These are phyloP conservation scores for Ceratocystis variospora DNA, from an alignment of 2,329 filamentous ascomycete genomes.

Conservation along the genomic window DNA sequence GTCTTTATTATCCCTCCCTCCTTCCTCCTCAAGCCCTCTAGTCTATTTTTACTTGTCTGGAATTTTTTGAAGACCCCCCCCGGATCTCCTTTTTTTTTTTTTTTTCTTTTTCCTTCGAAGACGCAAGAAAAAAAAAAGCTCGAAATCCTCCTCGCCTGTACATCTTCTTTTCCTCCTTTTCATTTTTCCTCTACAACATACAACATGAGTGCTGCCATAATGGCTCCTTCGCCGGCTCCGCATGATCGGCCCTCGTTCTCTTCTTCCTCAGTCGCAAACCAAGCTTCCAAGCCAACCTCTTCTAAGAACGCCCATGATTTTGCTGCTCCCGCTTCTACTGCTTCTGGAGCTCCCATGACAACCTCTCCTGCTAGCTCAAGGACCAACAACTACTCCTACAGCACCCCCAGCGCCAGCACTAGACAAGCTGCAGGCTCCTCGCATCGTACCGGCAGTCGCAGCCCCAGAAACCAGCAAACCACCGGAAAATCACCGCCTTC, in stretches of 20 bases:
- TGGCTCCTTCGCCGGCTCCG: conserved; percentile 54
- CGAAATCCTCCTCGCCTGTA: conserved; percentile 1
- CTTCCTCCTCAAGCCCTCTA: conserved; percentile 7
- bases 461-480: conserved; percentile 22
- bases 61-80: background rate
- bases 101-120: background rate
- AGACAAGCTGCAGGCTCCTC: background rate
- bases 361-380: conserved; percentile 35
- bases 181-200: background rate
- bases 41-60: conserved; percentile 1
- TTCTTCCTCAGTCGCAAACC: conserved; percentile 23
- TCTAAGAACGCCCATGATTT: conserved; percentile 30
- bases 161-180: background rate
- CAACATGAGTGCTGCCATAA: conserved; percentile 55
- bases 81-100: conserved; percentile 4
- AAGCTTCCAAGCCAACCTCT: conserved; percentile 7
- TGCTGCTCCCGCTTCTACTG: conserved; percentile 22
- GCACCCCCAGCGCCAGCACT: conserved; percentile 14
- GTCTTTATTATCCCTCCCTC: background rate
- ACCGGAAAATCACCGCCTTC: conserved; percentile 42
- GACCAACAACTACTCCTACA: conserved; percentile 32
- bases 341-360: conserved; percentile 26
- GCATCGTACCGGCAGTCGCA: conserved; percentile 19
- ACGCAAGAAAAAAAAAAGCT: background rate
- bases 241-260: conserved; percentile 47